Evolutionary conservation across 2,329 filamentous ascomycete species (phyloP), one percentile per base, ranked within the genome.

Genomic region (Fusarium cicatricum): DNA sequence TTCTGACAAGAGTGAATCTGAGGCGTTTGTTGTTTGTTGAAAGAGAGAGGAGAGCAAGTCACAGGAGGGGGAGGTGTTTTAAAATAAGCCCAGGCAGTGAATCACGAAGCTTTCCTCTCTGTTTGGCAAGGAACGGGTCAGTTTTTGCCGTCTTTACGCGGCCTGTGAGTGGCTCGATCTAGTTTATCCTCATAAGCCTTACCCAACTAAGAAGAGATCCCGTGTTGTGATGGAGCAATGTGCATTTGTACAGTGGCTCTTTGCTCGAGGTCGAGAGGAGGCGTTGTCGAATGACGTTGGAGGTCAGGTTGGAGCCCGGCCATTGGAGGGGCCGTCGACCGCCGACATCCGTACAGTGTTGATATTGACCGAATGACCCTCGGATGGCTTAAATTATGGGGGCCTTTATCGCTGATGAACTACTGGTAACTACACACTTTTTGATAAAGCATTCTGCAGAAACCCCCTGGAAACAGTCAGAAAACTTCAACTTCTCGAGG

Each of bases 241-340:
- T 26, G 23, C 9, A 26, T 36, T 36, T 11, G 5, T n/a, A 45
- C 42, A 11, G 52, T 57, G 45, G 47, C 12, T 17, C 46, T 49
- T 58, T 21, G 12, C 45, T 45, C 36, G 39, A 45, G 47, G 31
- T 11, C 28, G 34, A 59, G 19, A 15, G 14, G 43, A 36, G 28
- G 54, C 41, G 10, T 56, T 41, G 26, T 45, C 34, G 39, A 37
- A 62, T 64, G 63, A 62, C 63, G 62, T 66, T 45, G 41, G 44
- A 49, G 40, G 49, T 52, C 46, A 40, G 46, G 23, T 39, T 33
- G 33, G 40, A n/a, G 17, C 33, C 31, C 26, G 14, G 37, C 37
- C 16, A 46, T 46, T 31, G 52, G 34, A 17, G 4, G 14, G 12
- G 11, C 14, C 3, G 29, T 57, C 16, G 8, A 52, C 41, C 29